Percentiles rank a stretch among this genome's conserved stretches.
Conservation (phyloP, 176 grass and related monocot species). For the Coix lacrymajobi region DNA sequence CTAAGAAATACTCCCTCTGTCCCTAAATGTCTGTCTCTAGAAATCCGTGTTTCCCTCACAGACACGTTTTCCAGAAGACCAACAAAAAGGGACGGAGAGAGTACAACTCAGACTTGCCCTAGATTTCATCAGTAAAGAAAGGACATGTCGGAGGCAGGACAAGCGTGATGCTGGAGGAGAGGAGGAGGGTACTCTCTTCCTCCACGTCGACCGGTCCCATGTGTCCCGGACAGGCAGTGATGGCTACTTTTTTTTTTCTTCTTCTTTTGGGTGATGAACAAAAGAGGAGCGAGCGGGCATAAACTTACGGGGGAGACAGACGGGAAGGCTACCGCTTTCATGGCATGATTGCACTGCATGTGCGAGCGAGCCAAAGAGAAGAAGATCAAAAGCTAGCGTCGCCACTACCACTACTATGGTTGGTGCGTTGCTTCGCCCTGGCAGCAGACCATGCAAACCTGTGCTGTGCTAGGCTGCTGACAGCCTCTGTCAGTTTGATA, state of each 20-base stretch:
- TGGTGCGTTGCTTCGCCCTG: neutral
- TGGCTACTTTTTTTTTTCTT: too few relatives aligned
- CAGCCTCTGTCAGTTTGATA: neutral
- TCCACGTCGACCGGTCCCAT: neutral
- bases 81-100: too few relatives aligned
- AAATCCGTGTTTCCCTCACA: too few relatives aligned
- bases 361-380: slow-evolving; percentile 5
- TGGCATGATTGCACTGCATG: slow-evolving; percentile 19
- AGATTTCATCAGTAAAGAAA: neutral
- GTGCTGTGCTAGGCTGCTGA: neutral
- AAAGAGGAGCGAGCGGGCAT: neutral
- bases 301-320: too few relatives aligned
- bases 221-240: neutral
- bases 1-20: too few relatives aligned
- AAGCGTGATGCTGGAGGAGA: neutral
- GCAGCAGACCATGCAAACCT: neutral
- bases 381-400: slow-evolving; percentile 12
- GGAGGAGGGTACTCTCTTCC: neutral
- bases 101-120: too few relatives aligned
- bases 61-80: too few relatives aligned
- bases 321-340: neutral
- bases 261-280: too few relatives aligned
- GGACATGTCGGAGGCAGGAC: neutral
- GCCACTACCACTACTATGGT: neutral
- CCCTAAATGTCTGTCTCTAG: too few relatives aligned